phyloP scores from a whole-genome alignment of 257 asterid genomes.

The Ilex aquifolium region DNA sequence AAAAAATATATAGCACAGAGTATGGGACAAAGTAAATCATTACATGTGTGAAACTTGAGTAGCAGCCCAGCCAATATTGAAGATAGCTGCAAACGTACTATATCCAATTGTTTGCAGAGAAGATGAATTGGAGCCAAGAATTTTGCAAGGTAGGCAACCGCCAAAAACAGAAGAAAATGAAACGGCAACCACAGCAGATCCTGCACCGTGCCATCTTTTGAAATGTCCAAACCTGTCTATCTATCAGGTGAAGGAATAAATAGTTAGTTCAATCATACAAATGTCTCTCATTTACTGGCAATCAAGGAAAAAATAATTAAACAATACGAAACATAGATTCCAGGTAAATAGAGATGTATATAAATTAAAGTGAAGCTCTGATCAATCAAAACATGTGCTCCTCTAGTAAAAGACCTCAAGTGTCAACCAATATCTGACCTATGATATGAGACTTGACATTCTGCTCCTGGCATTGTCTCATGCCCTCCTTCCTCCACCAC shows the following conservation, averaged over 20 bases:
- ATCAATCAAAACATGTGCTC: not conserved
- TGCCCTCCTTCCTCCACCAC: no score
- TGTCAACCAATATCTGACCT: no score
- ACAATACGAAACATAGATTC: no score
- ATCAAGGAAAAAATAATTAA: not conserved
- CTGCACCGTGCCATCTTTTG: constrained; percentile 81
- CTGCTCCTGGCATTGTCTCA: no score
- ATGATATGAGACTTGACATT: no score
- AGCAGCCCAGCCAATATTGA: constrained; percentile 95
- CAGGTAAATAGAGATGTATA: not conserved
- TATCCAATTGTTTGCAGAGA: constrained; percentile 56
- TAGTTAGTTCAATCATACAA: not conserved
- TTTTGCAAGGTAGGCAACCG: constrained; percentile 83
- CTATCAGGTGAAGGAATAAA: constrained; percentile 29
- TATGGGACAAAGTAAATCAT: constrained; percentile 8
- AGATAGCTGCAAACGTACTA: constrained; percentile 77
- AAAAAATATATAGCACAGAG: no score
- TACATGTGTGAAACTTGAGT: constrained; percentile 98
- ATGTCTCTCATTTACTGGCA: not conserved
- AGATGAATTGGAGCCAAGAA: constrained; percentile 57
- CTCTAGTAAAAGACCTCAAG: not conserved
- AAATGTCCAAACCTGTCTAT: constrained; percentile 86
- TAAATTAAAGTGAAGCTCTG: not conserved
- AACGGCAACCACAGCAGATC: constrained; percentile 73
- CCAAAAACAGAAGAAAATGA: constrained; percentile 95